These are phyloP conservation scores for Exserohilum rostratum DNA, from an alignment of 2,329 filamentous ascomycete genomes.

Conservation along the genomic window DNA sequence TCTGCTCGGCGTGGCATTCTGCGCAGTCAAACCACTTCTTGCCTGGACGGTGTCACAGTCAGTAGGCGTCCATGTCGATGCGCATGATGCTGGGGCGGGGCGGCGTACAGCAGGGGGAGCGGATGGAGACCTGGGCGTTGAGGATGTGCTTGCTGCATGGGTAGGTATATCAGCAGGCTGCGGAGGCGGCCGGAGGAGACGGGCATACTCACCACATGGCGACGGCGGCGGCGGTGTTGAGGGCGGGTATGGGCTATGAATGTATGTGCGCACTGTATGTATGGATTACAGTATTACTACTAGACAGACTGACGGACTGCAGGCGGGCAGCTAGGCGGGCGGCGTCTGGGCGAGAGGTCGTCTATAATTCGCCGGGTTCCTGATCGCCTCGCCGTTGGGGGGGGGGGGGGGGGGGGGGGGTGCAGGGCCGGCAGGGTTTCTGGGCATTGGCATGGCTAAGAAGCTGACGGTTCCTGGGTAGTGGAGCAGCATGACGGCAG, in stretches of 20 bases:
- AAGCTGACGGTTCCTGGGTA: conserved; percentile 3
- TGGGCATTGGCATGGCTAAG: not conserved
- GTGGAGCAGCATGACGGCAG: conserved; percentile 4
- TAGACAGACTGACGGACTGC: not conserved
- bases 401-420: conserved; percentile 11
- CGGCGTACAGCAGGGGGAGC: conserved; percentile 87
- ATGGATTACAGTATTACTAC: not conserved
- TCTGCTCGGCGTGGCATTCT: conserved; percentile 85
- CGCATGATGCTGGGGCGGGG: not conserved
- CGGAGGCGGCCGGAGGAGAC: conserved; percentile 18
- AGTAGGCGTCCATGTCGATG: not conserved
- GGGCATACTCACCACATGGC: conserved; percentile 36
- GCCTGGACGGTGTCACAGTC: conserved; percentile 58
- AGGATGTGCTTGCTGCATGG: conserved; percentile 86
- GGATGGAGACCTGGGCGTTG: conserved; percentile 96
- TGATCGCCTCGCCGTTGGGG: conserved; percentile 21
- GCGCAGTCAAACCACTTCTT: conserved; percentile 99
- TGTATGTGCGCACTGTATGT: too few species aligned
- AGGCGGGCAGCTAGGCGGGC: conserved; percentile 9
- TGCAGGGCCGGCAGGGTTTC: conserved; percentile 15
- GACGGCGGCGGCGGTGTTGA: conserved; percentile 2
- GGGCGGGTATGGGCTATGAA: too few species aligned
- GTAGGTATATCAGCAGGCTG: conserved; percentile 26
- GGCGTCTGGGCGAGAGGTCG: not conserved
- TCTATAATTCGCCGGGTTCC: conserved; percentile 26